Percentiles rank a stretch among this genome's conserved stretches.
Conservation (phyloP, 768 basidiomycete species). For the Sistotremastrum suecicum region DNA sequence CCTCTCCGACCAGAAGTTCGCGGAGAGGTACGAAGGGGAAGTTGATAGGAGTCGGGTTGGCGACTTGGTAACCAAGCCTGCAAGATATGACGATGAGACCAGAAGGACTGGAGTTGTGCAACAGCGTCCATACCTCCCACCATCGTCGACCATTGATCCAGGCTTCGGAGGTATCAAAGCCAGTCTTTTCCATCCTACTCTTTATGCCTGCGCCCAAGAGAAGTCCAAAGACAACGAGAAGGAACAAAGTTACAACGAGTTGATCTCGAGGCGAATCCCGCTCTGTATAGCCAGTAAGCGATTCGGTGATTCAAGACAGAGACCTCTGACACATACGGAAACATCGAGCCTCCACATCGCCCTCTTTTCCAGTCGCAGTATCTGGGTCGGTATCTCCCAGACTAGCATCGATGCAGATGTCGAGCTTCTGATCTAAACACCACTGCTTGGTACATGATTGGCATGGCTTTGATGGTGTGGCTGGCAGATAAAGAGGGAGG, state of each 20-base stretch:
- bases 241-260: constrained; percentile 80
- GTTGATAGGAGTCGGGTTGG: constrained; percentile 22
- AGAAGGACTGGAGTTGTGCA: constrained; percentile 2
- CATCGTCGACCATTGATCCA: constrained; percentile 56
- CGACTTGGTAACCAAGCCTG: constrained; percentile 45
- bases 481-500: constrained; percentile 62
- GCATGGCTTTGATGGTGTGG: constrained; percentile 82
- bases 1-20: no score
- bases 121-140: constrained; percentile 55
- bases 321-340: constrained; percentile 53
- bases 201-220: constrained; percentile 76
- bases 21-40: no score
- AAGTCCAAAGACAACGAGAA: constrained; percentile 76
- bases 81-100: constrained; percentile 7
- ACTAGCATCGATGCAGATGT: constrained; percentile 67
- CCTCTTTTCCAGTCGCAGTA: constrained; percentile 88
- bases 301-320: constrained; percentile 3
- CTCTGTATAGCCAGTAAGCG: constrained; percentile 34
- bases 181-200: constrained; percentile 67
- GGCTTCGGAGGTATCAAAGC: constrained; percentile 44
- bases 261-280: constrained; percentile 94
- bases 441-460: constrained; percentile 90
- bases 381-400: constrained; percentile 84
- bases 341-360: constrained; percentile 90
- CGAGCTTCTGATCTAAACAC: constrained; percentile 85